A percentile compares a stretch with the other conserved stretches of the same genome.
These are phyloP conservation scores for Botrytis sinoallii DNA, from an alignment of 2,329 filamentous ascomycete genomes.

Conservation along the genomic window DNA sequence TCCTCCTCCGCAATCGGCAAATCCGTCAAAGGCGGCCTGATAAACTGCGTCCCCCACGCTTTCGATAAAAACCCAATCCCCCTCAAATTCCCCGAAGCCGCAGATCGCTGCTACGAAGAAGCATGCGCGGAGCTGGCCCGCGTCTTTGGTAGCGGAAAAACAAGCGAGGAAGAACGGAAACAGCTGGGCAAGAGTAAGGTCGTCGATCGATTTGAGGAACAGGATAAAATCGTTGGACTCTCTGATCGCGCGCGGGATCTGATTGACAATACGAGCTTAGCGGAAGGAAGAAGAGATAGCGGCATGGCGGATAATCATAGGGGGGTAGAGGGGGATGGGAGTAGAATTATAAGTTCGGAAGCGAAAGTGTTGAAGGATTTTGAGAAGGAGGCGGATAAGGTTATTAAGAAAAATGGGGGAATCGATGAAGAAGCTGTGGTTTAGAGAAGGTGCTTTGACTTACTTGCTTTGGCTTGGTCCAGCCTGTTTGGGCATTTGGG, in stretches of 20 bases:
- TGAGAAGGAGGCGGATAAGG: not conserved
- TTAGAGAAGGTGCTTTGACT: not conserved
- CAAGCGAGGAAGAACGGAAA: constrained; percentile 29
- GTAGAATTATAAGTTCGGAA: not conserved
- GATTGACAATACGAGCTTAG: constrained; percentile 17
- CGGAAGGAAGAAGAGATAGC: not conserved
- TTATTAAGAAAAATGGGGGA: not conserved
- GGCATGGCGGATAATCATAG: constrained; percentile 18
- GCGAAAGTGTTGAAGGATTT: not conserved
- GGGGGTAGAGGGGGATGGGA: not conserved
- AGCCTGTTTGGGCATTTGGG: not conserved
- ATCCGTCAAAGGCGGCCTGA: constrained; percentile 55
- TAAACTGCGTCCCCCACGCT: constrained; percentile 57
- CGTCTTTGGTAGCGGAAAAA: constrained; percentile 30
- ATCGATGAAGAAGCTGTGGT: not conserved
- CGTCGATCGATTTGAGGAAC: constrained; percentile 34
- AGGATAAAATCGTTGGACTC: constrained; percentile 2
- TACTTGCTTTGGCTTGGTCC: not conserved
- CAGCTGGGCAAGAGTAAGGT: constrained; percentile 29
- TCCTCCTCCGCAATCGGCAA: constrained; percentile 48
- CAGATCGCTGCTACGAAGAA: constrained; percentile 35
- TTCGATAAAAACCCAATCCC: constrained; percentile 68
- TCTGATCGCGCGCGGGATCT: not conserved
- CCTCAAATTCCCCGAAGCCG: constrained; percentile 40
- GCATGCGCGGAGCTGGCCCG: constrained; percentile 35